Evolutionary conservation across 345 rosid genomes (phyloP).

Genomic region (Citrus sp.): DNA sequence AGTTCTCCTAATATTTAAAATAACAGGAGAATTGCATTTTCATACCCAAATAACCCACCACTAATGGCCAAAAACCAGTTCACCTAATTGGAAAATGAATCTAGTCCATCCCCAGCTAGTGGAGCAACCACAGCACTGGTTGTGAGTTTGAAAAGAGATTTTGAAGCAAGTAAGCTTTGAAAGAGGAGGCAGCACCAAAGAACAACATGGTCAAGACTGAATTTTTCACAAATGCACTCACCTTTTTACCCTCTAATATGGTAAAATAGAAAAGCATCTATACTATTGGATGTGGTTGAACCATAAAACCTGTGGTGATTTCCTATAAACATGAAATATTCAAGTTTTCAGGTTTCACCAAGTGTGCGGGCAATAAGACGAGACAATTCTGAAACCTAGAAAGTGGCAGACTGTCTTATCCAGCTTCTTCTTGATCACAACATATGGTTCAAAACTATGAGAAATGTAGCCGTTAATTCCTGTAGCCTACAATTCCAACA

Average conservation of each 20-base stretch:
- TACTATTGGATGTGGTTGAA: background rate
- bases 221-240: background rate
- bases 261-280: background rate
- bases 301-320: background rate
- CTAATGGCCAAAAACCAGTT: background rate
- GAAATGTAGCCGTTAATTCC: background rate
- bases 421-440: background rate
- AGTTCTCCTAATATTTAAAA: constrained; percentile 8
- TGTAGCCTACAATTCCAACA: background rate
- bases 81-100: background rate
- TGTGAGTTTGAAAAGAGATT: background rate
- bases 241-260: background rate
- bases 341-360: background rate
- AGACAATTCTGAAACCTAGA: background rate
- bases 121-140: too few relatives aligned
- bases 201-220: background rate
- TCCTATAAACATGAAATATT: background rate
- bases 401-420: background rate
- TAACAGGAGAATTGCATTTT: constrained; percentile 5
- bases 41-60: background rate
- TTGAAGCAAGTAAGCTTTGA: background rate
- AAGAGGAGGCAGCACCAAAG: background rate
- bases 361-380: background rate
- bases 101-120: background rate
- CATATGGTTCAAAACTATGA: background rate